Percentiles rank a stretch among this genome's conserved stretches.
phyloP scores from a whole-genome alignment of 2,329 filamentous ascomycete species.

The Thelonectria discophora region DNA sequence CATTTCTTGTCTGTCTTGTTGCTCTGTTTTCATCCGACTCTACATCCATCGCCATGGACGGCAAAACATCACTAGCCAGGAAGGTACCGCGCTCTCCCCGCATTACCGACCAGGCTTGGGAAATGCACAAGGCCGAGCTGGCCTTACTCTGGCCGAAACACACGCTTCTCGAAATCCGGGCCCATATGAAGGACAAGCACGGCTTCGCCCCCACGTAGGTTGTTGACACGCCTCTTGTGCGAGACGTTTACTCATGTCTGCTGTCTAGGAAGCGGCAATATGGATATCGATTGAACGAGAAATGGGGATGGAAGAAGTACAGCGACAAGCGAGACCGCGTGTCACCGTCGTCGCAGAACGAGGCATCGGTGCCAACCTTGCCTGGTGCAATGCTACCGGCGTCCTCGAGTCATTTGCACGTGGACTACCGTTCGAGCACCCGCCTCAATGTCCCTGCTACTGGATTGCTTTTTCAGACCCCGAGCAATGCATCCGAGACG shows the following conservation, averaged over 20 bases:
- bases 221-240: background rate
- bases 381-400: background rate
- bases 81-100: conserved; percentile 33
- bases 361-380: background rate
- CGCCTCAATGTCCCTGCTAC: conserved; percentile 6
- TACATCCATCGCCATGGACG: conserved; percentile 1
- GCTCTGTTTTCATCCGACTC: background rate
- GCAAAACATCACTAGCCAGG: conserved; percentile 10
- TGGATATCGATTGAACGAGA: conserved; percentile 41
- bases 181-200: conserved; percentile 30
- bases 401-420: background rate
- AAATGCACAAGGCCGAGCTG: conserved; percentile 32
- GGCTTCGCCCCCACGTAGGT: conserved; percentile 35
- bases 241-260: background rate
- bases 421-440: background rate
- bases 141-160: conserved; percentile 34
- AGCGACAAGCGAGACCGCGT: conserved; percentile 30
- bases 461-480: background rate
- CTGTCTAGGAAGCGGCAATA: conserved; percentile 43
- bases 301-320: conserved; percentile 43
- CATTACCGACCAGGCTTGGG: conserved; percentile 37
- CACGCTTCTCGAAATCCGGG: conserved; percentile 35
- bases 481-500: conserved; percentile 7
- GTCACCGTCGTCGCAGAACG: conserved; percentile 8
- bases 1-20: background rate